Evolutionary conservation across 768 basidiomycete genomes (phyloP).

Genomic region (Lentinula detonsa): DNA sequence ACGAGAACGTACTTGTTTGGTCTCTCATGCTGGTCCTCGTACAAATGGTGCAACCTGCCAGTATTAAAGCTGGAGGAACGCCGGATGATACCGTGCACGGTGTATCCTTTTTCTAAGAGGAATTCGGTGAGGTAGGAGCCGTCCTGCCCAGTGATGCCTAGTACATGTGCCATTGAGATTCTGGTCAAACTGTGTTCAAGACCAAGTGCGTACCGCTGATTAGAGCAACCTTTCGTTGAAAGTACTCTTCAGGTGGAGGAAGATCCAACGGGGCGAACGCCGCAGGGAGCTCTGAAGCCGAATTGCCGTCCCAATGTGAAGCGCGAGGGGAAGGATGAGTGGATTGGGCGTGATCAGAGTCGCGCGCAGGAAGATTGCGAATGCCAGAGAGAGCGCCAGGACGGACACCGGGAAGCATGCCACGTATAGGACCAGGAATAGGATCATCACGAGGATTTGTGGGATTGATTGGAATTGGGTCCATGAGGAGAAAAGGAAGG

Average conservation of each 20-base stretch:
- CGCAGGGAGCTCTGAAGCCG: constrained; percentile 6
- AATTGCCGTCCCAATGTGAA: constrained; percentile 3
- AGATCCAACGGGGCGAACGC: constrained; percentile 50
- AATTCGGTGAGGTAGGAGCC: constrained; percentile 92
- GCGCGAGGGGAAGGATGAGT: neutral
- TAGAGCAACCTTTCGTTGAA: constrained; percentile 87
- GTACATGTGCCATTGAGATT: constrained; percentile 5
- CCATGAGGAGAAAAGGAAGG: neutral
- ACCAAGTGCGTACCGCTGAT: constrained; percentile 61
- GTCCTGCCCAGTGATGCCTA: constrained; percentile 95
- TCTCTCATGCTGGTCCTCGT: constrained; percentile 90
- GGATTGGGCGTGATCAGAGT: neutral
- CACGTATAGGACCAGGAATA: neutral
- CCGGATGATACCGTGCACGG: constrained; percentile 94
- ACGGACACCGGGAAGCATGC: neutral
- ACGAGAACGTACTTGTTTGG: constrained; percentile 27
- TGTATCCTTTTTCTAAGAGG: constrained; percentile 80
- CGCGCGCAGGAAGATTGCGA: neutral
- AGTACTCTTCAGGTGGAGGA: constrained; percentile 75
- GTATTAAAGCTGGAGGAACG: constrained; percentile 99
- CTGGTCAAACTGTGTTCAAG: constrained; percentile 6
- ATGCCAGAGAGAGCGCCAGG: neutral
- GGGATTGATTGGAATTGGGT: neutral
- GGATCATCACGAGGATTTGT: neutral
- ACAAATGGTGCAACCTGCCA: constrained; percentile 88